Evolutionary conservation across 2,329 filamentous ascomycete genomes (phyloP).

Genomic region (Blumeriella jaapii): DNA sequence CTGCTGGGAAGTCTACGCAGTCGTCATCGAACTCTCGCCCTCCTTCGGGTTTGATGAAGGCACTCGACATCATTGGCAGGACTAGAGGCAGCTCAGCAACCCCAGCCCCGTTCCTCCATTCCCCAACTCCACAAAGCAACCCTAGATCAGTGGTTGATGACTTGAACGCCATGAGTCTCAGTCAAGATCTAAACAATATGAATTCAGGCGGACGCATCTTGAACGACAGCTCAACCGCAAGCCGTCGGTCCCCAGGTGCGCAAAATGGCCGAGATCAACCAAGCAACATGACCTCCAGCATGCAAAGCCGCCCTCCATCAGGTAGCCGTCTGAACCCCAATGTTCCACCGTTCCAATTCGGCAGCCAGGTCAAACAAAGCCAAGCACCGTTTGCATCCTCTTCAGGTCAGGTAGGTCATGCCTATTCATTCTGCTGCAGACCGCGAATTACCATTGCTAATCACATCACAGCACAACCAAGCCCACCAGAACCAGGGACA

Average conservation of each 20-base stretch:
- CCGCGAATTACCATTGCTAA: neutral
- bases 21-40: conserved; percentile 1
- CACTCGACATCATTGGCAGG: conserved; percentile 5
- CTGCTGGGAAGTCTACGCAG: neutral
- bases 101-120: conserved; percentile 5
- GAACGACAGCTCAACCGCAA: neutral
- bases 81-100: conserved; percentile 9
- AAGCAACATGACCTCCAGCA: neutral
- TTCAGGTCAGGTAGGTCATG: too few species aligned
- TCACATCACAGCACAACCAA: too few species aligned
- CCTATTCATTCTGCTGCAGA: too few species aligned
- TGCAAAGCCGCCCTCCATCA: neutral
- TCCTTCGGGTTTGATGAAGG: conserved; percentile 4
- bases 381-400: neutral
- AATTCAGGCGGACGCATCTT: neutral
- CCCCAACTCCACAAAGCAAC: conserved; percentile 7
- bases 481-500: too few species aligned
- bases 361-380: neutral
- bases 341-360: neutral
- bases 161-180: conserved; percentile 7
- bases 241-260: neutral
- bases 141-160: conserved; percentile 4
- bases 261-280: neutral
- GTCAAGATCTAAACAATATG: neutral
- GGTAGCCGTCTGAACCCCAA: neutral